phyloP scores from a whole-genome alignment of 768 basidiomycete genomes.

The Clitopilus passeckerianus region DNA sequence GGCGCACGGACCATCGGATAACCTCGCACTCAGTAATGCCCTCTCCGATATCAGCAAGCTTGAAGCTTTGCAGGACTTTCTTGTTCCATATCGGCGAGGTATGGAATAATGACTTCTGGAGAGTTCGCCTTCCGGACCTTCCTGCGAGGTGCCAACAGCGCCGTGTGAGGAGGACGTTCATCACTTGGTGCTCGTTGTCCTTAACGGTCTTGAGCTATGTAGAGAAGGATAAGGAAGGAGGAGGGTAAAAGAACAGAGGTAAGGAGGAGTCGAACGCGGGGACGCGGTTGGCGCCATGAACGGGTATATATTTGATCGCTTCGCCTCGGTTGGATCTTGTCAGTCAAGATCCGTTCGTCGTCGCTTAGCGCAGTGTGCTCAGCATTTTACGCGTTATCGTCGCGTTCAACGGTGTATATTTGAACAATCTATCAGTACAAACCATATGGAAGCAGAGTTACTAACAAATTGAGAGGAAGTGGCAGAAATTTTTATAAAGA shows the following conservation, averaged over 20 bases:
- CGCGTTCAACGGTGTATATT: background rate
- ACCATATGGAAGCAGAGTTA: no score
- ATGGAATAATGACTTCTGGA: background rate
- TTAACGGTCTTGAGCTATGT: no score
- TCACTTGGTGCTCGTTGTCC: background rate
- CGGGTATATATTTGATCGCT: background rate
- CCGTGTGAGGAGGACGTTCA: background rate
- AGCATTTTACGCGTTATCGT: background rate
- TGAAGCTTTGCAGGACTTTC: conserved; percentile 55
- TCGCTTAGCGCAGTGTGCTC: background rate
- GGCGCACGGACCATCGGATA: conserved; percentile 66
- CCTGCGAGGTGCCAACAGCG: background rate
- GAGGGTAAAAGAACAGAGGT: background rate
- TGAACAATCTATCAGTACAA: background rate
- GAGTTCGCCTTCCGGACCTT: background rate
- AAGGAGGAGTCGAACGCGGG: background rate
- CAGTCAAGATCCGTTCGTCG: background rate
- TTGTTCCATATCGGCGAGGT: conserved; percentile 3
- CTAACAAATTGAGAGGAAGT: no score
- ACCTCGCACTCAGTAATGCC: conserved; percentile 91
- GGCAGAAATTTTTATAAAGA: no score
- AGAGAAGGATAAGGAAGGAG: background rate
- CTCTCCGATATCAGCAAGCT: conserved; percentile 83
- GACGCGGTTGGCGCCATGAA: background rate
- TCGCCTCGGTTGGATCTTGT: background rate